Evolutionary conservation across 2,329 filamentous ascomycete species (phyloP).

Genomic region (Fusarium succisae): DNA sequence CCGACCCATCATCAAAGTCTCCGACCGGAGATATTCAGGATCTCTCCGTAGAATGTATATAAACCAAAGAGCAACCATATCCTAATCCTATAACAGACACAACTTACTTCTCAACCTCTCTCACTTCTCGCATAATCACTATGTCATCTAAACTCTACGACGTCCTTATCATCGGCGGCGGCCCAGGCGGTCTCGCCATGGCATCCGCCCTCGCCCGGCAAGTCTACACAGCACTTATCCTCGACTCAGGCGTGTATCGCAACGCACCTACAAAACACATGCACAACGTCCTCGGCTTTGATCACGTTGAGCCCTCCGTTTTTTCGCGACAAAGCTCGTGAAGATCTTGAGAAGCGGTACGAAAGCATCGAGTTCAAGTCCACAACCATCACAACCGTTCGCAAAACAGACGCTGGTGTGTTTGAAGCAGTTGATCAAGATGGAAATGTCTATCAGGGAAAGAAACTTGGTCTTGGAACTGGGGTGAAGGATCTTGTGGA

Average conservation of each 20-base stretch:
- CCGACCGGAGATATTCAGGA: constrained; percentile 36
- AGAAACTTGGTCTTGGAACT: constrained; percentile 64
- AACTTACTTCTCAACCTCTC: too few relatives aligned
- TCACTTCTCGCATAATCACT: fast-evolving
- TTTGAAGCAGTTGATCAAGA: constrained; percentile 53
- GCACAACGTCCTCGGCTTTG: constrained; percentile 56
- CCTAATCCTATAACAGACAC: neutral
- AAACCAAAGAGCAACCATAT: neutral
- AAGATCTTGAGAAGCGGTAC: constrained; percentile 49
- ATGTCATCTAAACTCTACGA: constrained; percentile 52
- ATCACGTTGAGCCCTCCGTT: constrained; percentile 48
- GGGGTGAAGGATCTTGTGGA: constrained; percentile 63
- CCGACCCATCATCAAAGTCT: constrained; percentile 28
- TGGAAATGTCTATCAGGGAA: constrained; percentile 56
- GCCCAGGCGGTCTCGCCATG: constrained; percentile 60
- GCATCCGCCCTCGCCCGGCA: constrained; percentile 60
- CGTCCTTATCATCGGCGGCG: constrained; percentile 62
- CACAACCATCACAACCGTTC: constrained; percentile 41
- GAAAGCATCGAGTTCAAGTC: constrained; percentile 46
- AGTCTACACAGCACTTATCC: constrained; percentile 56
- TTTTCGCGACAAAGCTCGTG: constrained; percentile 50
- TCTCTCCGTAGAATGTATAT: constrained; percentile 23
- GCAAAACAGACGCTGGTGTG: constrained; percentile 40
- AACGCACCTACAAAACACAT: constrained; percentile 59
- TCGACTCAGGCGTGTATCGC: constrained; percentile 62